Conservation (phyloP, 768 basidiomycete species). For the Neoboletus brunneissimus region DNA sequence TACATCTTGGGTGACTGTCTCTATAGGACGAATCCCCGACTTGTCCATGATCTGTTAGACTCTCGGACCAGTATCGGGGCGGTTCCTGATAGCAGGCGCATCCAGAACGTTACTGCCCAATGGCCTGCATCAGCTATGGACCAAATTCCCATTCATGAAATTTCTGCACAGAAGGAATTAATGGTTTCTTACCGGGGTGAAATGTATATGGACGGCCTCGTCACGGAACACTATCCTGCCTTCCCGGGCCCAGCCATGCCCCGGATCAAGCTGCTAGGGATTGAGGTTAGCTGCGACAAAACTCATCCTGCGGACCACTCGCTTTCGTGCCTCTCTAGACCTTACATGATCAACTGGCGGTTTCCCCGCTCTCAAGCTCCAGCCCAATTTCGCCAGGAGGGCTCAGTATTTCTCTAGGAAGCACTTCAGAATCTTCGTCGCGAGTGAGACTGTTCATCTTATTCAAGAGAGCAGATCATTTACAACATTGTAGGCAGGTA, state of each 20-base stretch:
- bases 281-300: neutral
- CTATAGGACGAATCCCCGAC: neutral
- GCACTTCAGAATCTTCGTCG: neutral
- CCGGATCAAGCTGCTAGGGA: neutral
- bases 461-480: neutral
- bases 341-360: neutral
- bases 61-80: neutral
- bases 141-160: neutral
- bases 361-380: neutral
- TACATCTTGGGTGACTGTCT: neutral
- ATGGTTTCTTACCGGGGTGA: neutral
- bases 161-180: neutral
- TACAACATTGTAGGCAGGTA: neutral
- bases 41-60: neutral
- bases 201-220: neutral
- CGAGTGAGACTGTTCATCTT: conserved; percentile 2
- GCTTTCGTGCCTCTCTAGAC: neutral
- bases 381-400: neutral
- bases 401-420: neutral
- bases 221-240: neutral
- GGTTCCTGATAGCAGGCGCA: neutral
- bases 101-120: neutral
- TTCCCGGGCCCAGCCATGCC: neutral
- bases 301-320: neutral
- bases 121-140: neutral